Evolutionary conservation across 2,329 filamentous ascomycete species (phyloP), one percentile per base, ranked within the genome.

Genomic region (Colletotrichum sp.): DNA sequence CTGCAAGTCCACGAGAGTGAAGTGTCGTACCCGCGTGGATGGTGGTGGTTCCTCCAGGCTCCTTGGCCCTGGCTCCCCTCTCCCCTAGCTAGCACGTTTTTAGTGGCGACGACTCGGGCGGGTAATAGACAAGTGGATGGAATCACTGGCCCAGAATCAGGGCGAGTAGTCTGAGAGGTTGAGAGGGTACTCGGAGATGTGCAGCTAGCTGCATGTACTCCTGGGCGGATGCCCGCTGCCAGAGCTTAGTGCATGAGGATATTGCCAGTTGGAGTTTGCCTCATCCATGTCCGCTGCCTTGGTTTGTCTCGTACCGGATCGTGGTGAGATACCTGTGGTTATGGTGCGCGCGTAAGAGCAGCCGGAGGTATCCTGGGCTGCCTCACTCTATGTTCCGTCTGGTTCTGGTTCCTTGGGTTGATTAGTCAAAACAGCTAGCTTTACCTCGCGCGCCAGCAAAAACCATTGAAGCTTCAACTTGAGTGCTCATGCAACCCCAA

Each of bases 181-280:
- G 43, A 52, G 43, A 52, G 43, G 43, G 43, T 21, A 18, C 32
- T 43, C 67, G 55, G 32, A 69, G 55, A 69, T 69, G 32, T 21
- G 34, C 36, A 34, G 24, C 67, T 61, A 32, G 52, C 66, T 68
- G 66, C 67, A 43, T 61, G 32, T 28, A 60, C 66, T 68, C 43
- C 66, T 68, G 52, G 48, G 66, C 66, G 67, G 57, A 63, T 63
- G 67, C 67, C 67, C 67, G 67, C 67, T 63, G 67, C 36, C n/a
- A 63, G 34, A 52, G 67, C 67, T 70, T 70, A 68, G 66, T 61
- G 67, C 67, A 70, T 70, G 67, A 70, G 67, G 36, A 70, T 52
- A 70, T 70, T 70, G 57, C 34, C 67, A 70, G 57, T 70, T 70
- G 57, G 39, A 63, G 67, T 61, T 70, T 70, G 67, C 67, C 67